Conservation (phyloP, 176 grass and related monocot species). For the Eremochloa ophiuroides region DNA sequence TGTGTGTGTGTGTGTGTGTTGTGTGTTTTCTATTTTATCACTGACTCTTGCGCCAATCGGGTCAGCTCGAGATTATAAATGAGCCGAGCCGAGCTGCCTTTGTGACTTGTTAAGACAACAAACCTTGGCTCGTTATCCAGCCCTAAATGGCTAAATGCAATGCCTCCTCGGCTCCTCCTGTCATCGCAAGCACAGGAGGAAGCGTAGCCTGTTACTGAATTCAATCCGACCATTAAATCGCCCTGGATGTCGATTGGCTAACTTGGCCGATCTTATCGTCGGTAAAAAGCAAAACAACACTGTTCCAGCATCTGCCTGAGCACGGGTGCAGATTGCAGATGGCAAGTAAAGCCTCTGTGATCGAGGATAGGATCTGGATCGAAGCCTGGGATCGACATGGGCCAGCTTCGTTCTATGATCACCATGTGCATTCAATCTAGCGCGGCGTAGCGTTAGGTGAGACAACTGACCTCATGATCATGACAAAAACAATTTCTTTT, state of each 20-base stretch:
- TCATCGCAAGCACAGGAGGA: not conserved
- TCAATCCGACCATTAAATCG: not conserved
- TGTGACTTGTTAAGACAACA: too few relatives aligned
- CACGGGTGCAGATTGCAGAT: conserved; percentile 16
- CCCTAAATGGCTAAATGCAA: too few relatives aligned
- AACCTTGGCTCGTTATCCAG: too few relatives aligned
- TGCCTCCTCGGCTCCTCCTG: too few relatives aligned
- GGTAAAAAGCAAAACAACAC: conserved; percentile 15
- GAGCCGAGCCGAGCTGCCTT: too few relatives aligned
- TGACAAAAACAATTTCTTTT: conserved; percentile 3
- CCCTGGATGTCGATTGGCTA: too few relatives aligned
- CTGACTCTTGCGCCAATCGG: too few relatives aligned
- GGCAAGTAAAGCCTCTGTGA: not conserved
- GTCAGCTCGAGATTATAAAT: too few relatives aligned
- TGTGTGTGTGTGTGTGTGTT: too few relatives aligned
- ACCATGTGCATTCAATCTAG: conserved; percentile 31
- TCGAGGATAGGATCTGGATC: conserved; percentile 23
- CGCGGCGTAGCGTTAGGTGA: conserved; percentile 29
- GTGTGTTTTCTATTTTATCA: too few relatives aligned
- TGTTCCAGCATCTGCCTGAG: conserved; percentile 39
- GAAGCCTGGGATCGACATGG: conserved; percentile 27
- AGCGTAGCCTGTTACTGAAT: not conserved
- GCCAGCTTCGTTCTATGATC: not conserved
- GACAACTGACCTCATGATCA: conserved; percentile 39
- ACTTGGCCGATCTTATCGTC: not conserved